These are phyloP conservation scores for Calonectria ilicicola DNA, from an alignment of 2,329 filamentous ascomycete species.

Conservation along the genomic window DNA sequence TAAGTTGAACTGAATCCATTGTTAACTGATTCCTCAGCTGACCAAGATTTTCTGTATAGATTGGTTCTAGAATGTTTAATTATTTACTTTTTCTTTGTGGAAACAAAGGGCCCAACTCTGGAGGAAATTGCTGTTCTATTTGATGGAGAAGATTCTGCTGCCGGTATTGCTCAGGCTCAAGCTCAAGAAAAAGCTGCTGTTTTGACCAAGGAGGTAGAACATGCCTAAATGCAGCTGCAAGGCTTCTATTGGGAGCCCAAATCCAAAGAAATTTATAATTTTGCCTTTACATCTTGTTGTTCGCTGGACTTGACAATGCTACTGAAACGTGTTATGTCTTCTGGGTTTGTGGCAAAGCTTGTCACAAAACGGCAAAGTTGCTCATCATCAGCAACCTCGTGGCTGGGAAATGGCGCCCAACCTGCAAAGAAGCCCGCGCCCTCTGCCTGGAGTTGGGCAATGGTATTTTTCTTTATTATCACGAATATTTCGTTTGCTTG, in stretches of 20 bases:
- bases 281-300: background rate
- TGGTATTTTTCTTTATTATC: background rate
- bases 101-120: constrained; percentile 36
- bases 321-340: background rate
- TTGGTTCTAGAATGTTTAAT: constrained; percentile 38
- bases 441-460: background rate
- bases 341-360: background rate
- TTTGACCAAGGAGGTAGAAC: constrained; percentile 31
- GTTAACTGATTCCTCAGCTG: accelerated
- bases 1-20: constrained; percentile 8
- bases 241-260: background rate
- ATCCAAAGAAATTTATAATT: background rate
- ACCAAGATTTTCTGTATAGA: background rate
- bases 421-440: background rate
- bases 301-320: background rate
- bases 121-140: constrained; percentile 42
- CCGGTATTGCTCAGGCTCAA: constrained; percentile 33
- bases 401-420: background rate
- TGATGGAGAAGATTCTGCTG: constrained; percentile 36
- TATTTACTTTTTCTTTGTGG: constrained; percentile 43
- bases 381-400: background rate
- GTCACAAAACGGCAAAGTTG: constrained; percentile 13
- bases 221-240: constrained; percentile 15
- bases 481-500: constrained; percentile 1
- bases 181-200: constrained; percentile 30